A percentile compares a stretch with the other conserved stretches of the same genome.
Conservation (phyloP, 2,329 filamentous ascomycete genomes). For the Pseudopithomyces maydicus region DNA sequence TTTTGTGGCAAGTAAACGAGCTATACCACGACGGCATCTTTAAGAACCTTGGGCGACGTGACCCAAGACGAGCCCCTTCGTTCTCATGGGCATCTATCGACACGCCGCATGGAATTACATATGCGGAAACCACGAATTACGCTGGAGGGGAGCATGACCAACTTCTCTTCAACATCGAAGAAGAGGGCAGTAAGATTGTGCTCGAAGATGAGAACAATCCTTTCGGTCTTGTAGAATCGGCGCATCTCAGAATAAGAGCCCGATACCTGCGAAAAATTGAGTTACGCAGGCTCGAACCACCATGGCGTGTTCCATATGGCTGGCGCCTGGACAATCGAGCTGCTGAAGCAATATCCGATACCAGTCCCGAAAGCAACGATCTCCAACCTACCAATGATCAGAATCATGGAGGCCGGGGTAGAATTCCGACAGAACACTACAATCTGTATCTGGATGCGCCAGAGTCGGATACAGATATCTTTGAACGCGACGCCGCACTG, state of each 20-base stretch:
- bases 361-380: background rate
- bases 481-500: background rate
- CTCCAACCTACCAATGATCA: background rate
- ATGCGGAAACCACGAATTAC: slow-evolving; percentile 14
- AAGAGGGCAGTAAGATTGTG: background rate
- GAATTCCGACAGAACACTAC: background rate
- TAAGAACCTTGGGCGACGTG: background rate
- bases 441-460: background rate
- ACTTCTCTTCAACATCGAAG: background rate
- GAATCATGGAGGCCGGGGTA: too few relatives aligned
- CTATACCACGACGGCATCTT: slow-evolving; percentile 3
- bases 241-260: background rate
- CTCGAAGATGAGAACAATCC: background rate
- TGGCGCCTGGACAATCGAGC: background rate
- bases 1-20: slow-evolving; percentile 17
- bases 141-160: background rate
- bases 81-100: slow-evolving; percentile 20
- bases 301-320: background rate
- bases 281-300: background rate
- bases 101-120: slow-evolving; percentile 14
- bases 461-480: background rate
- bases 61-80: slow-evolving; percentile 11
- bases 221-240: background rate
- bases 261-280: background rate
- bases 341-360: too few relatives aligned